These are phyloP conservation scores for Pseudogymnoascus sp. DNA, from an alignment of 2,329 filamentous ascomycete genomes.

Conservation along the genomic window DNA sequence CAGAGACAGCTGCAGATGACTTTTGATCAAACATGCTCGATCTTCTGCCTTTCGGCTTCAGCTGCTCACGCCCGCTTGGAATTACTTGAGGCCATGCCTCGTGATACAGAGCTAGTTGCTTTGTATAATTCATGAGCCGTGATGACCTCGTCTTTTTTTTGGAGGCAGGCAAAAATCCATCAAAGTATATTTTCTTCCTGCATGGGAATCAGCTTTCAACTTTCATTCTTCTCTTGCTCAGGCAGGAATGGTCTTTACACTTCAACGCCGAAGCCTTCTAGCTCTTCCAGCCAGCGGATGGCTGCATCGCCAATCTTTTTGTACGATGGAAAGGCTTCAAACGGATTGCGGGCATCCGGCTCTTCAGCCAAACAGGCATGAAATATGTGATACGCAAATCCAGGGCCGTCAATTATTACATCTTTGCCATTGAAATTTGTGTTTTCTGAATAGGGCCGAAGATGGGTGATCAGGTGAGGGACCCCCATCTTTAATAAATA, in stretches of 20 bases:
- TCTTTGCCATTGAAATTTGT: constrained; percentile 34
- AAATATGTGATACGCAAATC: constrained; percentile 66
- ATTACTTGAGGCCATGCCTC: constrained; percentile 14
- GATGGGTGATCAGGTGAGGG: constrained; percentile 42
- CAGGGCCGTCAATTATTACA: constrained; percentile 67
- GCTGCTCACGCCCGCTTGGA: constrained; percentile 11
- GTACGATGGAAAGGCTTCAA: constrained; percentile 53
- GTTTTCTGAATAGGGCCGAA: constrained; percentile 43
- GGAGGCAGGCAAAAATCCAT: constrained; percentile 64
- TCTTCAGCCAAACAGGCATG: constrained; percentile 42
- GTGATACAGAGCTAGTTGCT: constrained; percentile 22
- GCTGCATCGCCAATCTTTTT: constrained; percentile 50
- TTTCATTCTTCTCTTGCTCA: constrained; percentile 16
- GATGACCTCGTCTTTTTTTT: constrained; percentile 23
- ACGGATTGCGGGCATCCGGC: constrained; percentile 34
- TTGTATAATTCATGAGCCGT: constrained; percentile 21
- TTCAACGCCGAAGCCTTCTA: constrained; percentile 46
- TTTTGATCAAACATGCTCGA: constrained; percentile 19
- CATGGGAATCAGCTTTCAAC: constrained; percentile 13
- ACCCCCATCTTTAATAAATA: constrained; percentile 47
- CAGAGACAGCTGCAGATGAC: constrained; percentile 18
- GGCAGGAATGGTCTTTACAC: constrained; percentile 43
- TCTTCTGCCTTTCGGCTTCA: constrained; percentile 12
- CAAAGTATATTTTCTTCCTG: constrained; percentile 71
- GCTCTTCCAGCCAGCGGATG: constrained; percentile 52